Conservation (phyloP, 768 basidiomycete genomes). For the Candolleomyces eurysporus region DNA sequence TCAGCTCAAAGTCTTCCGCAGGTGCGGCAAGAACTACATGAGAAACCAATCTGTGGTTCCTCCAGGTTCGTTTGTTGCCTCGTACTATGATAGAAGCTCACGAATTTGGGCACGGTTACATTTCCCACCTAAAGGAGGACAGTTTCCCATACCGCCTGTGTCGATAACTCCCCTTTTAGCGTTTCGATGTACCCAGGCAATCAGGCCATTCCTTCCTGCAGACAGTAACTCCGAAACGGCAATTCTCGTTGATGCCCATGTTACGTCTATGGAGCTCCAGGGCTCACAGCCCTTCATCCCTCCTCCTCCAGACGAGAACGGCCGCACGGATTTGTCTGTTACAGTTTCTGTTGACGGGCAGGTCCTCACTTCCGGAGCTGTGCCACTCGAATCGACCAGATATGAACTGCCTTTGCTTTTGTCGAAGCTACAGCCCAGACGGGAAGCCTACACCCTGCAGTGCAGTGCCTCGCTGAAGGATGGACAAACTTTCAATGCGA, state of each 20-base stretch:
- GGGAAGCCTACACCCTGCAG: conserved; percentile 32
- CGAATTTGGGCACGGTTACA: not conserved
- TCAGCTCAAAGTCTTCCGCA: not conserved
- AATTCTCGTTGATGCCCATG: conserved; percentile 51
- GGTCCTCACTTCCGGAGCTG: conserved; percentile 38
- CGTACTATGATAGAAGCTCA: not conserved
- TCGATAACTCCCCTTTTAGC: conserved; percentile 43
- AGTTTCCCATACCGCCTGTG: conserved; percentile 13
- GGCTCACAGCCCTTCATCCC: conserved; percentile 44
- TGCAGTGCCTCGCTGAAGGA: conserved; percentile 36
- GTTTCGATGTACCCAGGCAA: conserved; percentile 56
- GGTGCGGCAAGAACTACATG: conserved; percentile 16
- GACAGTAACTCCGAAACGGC: conserved; percentile 40
- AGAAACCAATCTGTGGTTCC: not conserved
- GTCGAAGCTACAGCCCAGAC: conserved; percentile 40
- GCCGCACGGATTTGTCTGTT: conserved; percentile 31
- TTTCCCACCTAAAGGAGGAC: conserved; percentile 36
- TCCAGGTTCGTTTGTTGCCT: conserved; percentile 5
- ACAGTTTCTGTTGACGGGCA: conserved; percentile 47
- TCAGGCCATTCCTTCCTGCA: conserved; percentile 59
- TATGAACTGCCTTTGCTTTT: conserved; percentile 50
- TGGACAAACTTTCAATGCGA: conserved; percentile 42
- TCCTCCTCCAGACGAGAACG: conserved; percentile 12
- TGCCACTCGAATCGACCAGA: conserved; percentile 39
- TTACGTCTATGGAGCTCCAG: conserved; percentile 46